These are phyloP conservation scores for Blastocystis sp. DNA, from an alignment of 352 stramenopile species.

Conservation along the genomic window DNA sequence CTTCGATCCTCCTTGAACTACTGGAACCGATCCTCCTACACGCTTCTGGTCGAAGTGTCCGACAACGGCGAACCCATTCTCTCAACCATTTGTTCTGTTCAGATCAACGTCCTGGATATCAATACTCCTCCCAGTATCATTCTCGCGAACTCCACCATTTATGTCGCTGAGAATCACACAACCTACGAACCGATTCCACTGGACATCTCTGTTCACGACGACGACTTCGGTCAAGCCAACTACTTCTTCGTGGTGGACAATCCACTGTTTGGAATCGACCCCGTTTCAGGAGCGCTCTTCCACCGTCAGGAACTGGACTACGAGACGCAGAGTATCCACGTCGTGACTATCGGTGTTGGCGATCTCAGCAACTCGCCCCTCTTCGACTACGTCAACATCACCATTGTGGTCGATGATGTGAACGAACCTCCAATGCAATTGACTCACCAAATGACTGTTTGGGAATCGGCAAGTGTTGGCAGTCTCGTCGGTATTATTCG, in stretches of 20 bases:
- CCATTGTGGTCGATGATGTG: constrained; percentile 7
- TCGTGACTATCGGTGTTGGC: background rate
- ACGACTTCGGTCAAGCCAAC: background rate
- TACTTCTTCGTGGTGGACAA: background rate
- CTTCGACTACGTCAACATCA: background rate
- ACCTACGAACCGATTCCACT: background rate
- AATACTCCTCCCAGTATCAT: background rate
- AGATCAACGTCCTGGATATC: background rate
- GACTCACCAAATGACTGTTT: background rate
- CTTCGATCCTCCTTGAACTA: background rate
- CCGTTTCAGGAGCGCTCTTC: background rate
- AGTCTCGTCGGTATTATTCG: background rate
- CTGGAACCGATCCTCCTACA: background rate
- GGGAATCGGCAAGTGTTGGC: background rate
- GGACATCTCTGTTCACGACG: background rate
- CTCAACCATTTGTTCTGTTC: background rate
- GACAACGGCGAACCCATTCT: background rate
- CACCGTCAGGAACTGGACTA: background rate
- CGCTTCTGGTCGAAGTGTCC: background rate
- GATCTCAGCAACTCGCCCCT: background rate
- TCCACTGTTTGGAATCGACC: background rate
- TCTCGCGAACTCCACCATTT: background rate
- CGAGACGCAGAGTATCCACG: background rate
- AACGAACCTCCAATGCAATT: background rate
- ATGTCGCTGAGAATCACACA: background rate